These are phyloP conservation scores for Sorghum bicolor DNA, from an alignment of 176 grass and related monocot species.

Conservation along the genomic window Sorghum_bicolor_NCBIv3 NC_012872.2:60870501-60871000, in stretches of 20 bases:
- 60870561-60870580: conserved; percentile 9
- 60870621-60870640: conserved; percentile 69
- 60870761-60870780: conserved; percentile 67
- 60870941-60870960: background rate
- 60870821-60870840: conserved; percentile 56
- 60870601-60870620: conserved; percentile 40
- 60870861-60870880: conserved; percentile 72
- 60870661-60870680: conserved; percentile 76
- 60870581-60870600: background rate
- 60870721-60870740: background rate
- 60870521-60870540: background rate
- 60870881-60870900: conserved; percentile 86
- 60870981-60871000: too few species aligned
- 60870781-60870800: conserved; percentile 80
- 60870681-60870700: background rate
- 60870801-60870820: conserved; percentile 90
- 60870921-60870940: background rate
- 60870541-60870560: background rate
- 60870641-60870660: conserved; percentile 92
- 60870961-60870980: background rate
- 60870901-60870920: conserved; percentile 47
- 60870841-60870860: conserved; percentile 78
- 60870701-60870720: background rate
- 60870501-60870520: background rate
- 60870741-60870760: background rate